Evolutionary conservation across 305 asterid species (phyloP).

Genomic region (Fraxinus paxiana): DNA sequence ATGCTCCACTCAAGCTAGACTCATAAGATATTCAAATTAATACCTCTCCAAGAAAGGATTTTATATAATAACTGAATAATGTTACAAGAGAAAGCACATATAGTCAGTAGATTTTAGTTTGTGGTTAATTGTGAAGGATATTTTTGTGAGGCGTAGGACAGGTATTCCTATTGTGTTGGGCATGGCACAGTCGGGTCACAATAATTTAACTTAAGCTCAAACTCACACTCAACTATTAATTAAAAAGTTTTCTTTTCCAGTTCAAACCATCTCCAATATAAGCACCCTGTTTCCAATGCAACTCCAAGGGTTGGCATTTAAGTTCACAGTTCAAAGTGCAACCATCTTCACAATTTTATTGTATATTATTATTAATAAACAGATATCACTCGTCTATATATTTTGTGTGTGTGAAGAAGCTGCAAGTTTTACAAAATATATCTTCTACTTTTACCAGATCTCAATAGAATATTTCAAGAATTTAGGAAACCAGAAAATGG

Average conservation of each 20-base stretch:
- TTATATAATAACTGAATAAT: not conserved
- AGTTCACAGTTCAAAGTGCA: not conserved
- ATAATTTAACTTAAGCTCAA: not conserved
- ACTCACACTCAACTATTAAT: not conserved
- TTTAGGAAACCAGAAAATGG: not conserved
- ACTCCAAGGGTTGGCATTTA: not conserved
- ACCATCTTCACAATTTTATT: not conserved
- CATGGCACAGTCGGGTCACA: not conserved
- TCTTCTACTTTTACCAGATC: not conserved
- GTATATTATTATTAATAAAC: not conserved
- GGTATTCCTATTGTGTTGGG: not conserved
- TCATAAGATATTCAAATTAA: not conserved
- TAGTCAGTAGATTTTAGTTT: not conserved
- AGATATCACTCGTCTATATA: not conserved
- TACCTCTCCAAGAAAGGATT: not conserved
- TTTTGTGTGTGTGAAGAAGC: not conserved
- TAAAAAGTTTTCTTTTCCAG: not conserved
- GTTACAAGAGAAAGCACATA: not conserved
- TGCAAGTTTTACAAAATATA: not conserved
- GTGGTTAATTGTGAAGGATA: not conserved
- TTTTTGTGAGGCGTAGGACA: not conserved
- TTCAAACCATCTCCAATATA: not conserved
- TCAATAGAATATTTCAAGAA: slow-evolving; percentile 11
- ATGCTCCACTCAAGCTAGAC: not conserved
- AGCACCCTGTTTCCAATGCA: not conserved